phyloP scores from a whole-genome alignment of 2,329 filamentous ascomycete genomes.

The Colletotrichum sp. region DNA sequence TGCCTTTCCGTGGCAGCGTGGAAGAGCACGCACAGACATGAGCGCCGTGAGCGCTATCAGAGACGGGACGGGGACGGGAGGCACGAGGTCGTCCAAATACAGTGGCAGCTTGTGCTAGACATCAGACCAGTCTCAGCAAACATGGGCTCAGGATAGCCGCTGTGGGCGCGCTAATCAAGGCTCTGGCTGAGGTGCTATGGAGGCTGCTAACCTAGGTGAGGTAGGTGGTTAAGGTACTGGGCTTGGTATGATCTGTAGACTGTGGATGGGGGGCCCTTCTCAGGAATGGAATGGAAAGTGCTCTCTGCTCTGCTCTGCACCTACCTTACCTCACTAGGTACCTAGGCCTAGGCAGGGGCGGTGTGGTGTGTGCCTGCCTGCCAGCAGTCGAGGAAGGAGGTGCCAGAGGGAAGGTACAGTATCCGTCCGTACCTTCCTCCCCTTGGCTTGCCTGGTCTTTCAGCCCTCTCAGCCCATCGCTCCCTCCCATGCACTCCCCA shows the following conservation, averaged over 20 bases:
- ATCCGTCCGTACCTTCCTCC: not conserved
- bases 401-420: not conserved
- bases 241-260: not conserved
- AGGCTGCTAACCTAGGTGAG: not conserved
- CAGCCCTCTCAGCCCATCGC: not conserved
- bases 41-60: not conserved
- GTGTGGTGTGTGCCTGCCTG: not conserved
- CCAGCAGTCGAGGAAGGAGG: not conserved
- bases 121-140: slow-evolving; percentile 1
- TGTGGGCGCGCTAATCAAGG: not conserved
- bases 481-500: not conserved
- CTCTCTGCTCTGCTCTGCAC: not conserved
- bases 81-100: not conserved
- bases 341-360: not conserved
- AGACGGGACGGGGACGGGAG: not conserved
- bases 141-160: not conserved
- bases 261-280: not conserved
- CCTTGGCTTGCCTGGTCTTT: not conserved
- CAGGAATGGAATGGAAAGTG: not conserved
- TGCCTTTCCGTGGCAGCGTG: not conserved
- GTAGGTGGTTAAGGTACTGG: not conserved
- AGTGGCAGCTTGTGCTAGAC: not conserved
- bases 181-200: not conserved
- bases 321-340: not conserved
- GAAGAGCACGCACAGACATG: not conserved